Percentiles rank a stretch among this genome's conserved stretches.
Evolutionary conservation across 1,139 yeast species (phyloP).

Genomic region (Suhomyces ambrosiae): DNA sequence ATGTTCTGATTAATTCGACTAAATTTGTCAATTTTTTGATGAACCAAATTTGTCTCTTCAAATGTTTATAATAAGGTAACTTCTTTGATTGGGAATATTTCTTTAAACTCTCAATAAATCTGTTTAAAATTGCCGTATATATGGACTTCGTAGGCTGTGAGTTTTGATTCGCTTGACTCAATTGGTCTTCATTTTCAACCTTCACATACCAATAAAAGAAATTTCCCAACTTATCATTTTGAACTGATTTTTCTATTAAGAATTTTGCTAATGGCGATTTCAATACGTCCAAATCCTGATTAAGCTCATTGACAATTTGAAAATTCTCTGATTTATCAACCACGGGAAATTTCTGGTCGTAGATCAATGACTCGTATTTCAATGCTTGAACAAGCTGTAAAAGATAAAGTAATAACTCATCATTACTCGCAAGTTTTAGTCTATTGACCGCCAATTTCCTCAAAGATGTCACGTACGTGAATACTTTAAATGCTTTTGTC

Average conservation of each 20-base stretch:
- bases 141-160: slow-evolving; percentile 19
- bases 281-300: slow-evolving; percentile 26
- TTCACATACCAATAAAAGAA: slow-evolving; percentile 90
- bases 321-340: slow-evolving; percentile 15
- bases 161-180: slow-evolving; percentile 21
- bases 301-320: slow-evolving; percentile 28
- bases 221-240: slow-evolving; percentile 70
- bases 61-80: slow-evolving; percentile 39
- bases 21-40: slow-evolving; percentile 44
- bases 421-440: slow-evolving; percentile 73
- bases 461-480: slow-evolving; percentile 43
- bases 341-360: slow-evolving; percentile 14
- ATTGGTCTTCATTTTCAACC: slow-evolving; percentile 80
- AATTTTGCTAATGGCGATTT: slow-evolving; percentile 75
- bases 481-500: slow-evolving; percentile 34
- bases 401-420: slow-evolving; percentile 76
- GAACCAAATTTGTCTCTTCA: slow-evolving; percentile 49
- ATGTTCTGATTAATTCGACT: slow-evolving; percentile 42
- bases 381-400: slow-evolving; percentile 92
- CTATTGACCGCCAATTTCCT: slow-evolving; percentile 88
- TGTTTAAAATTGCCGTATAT: slow-evolving; percentile 40
- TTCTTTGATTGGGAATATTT: slow-evolving; percentile 31
- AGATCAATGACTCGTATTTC: slow-evolving; percentile 59
- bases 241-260: slow-evolving; percentile 70
- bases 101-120: slow-evolving; percentile 43